Evolutionary conservation across 2,329 filamentous ascomycete species (phyloP).

Genomic region (Xylaria sp.): DNA sequence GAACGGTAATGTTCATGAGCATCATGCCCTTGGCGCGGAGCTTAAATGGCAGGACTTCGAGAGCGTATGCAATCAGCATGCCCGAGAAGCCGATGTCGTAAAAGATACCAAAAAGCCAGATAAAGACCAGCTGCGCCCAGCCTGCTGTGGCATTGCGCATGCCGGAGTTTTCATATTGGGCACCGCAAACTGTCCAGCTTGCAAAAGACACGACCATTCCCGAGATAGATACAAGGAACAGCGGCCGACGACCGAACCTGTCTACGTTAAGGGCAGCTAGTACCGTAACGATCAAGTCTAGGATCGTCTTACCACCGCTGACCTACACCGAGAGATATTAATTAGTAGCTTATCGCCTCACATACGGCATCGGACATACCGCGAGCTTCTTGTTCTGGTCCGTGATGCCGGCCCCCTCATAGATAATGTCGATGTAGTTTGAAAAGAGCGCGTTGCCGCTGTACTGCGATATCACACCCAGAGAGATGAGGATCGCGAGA

Average conservation of each 20-base stretch:
- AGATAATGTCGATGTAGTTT: constrained; percentile 70
- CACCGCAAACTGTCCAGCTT: constrained; percentile 59
- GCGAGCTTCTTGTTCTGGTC: constrained; percentile 61
- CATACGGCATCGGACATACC: constrained; percentile 45
- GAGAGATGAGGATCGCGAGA: constrained; percentile 64
- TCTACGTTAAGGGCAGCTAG: constrained; percentile 56
- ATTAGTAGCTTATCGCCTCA: neutral
- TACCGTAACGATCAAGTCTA: constrained; percentile 63
- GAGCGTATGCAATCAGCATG: constrained; percentile 61
- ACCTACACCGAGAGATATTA: constrained; percentile 36
- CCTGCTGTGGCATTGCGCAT: constrained; percentile 53
- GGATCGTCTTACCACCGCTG: constrained; percentile 62
- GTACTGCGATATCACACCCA: constrained; percentile 72
- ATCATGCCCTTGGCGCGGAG: constrained; percentile 65
- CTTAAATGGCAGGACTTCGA: constrained; percentile 64
- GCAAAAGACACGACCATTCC: constrained; percentile 56
- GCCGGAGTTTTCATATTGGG: constrained; percentile 55
- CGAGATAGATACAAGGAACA: constrained; percentile 57
- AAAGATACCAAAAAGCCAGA: constrained; percentile 64
- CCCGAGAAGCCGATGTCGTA: constrained; percentile 66
- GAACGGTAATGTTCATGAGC: constrained; percentile 68
- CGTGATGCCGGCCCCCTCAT: constrained; percentile 64
- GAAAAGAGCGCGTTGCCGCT: constrained; percentile 70
- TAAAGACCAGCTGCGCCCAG: constrained; percentile 60
- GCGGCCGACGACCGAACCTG: constrained; percentile 56